Conservation (phyloP, 2,329 filamentous ascomycete species). For the Emmonsiellopsis sp. region DNA sequence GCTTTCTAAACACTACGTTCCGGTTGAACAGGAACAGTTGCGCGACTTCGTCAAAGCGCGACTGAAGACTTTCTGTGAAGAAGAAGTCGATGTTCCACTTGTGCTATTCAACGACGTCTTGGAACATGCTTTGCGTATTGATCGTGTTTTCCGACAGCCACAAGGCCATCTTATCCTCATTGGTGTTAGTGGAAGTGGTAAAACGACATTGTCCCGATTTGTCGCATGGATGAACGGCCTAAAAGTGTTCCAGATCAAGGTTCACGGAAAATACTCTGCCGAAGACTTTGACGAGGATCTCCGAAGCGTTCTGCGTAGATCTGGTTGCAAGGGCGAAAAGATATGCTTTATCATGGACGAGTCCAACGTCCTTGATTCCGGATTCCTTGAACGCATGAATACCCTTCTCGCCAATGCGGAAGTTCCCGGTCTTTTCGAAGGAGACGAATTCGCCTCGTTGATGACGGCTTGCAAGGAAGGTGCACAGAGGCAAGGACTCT, state of each 20-base stretch:
- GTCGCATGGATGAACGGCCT: slow-evolving; percentile 99
- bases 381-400: slow-evolving; percentile 99
- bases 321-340: slow-evolving; percentile 96
- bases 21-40: slow-evolving; percentile 87
- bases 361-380: slow-evolving; percentile 94
- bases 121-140: slow-evolving; percentile 95
- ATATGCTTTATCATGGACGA: slow-evolving; percentile 99
- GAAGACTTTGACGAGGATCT: slow-evolving; percentile 99
- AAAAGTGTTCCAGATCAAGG: slow-evolving; percentile 99
- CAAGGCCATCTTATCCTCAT: slow-evolving; percentile 98
- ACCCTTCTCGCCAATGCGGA: slow-evolving; percentile 98
- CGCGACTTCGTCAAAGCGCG: slow-evolving; percentile 96
- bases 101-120: slow-evolving; percentile 99
- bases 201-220: slow-evolving; percentile 94
- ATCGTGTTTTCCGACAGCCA: slow-evolving; percentile 95
- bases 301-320: slow-evolving; percentile 81
- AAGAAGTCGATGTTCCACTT: slow-evolving; percentile 96
- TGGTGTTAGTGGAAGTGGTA: slow-evolving; percentile 95
- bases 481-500: slow-evolving; percentile 85
- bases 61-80: slow-evolving; percentile 96
- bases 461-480: slow-evolving; percentile 99
- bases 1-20: slow-evolving; percentile 97
- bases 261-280: slow-evolving; percentile 94
- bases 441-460: slow-evolving; percentile 94
- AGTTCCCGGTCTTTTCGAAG: slow-evolving; percentile 95